phyloP scores from a whole-genome alignment of 192 early-diverging fungal genomes.

The Coemansia sp. region DNA sequence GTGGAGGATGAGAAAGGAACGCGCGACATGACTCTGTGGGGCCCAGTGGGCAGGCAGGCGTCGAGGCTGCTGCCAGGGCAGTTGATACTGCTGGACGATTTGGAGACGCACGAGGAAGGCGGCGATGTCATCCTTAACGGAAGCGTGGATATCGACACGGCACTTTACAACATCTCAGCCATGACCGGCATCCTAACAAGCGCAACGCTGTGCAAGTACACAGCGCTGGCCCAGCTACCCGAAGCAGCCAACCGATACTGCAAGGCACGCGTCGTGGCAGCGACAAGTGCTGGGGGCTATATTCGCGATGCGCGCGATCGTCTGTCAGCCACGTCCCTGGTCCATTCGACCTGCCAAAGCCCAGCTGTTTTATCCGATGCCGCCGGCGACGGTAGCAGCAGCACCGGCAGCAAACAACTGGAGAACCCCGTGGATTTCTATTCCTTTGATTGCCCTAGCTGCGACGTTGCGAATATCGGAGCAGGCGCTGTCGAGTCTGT shows the following conservation, averaged over 20 bases:
- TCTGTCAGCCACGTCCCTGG: conserved; percentile 32
- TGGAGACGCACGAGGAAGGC: conserved; percentile 29
- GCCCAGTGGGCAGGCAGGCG: conserved; percentile 26
- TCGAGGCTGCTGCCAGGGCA: conserved; percentile 40
- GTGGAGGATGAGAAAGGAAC: conserved; percentile 32
- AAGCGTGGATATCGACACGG: conserved; percentile 22
- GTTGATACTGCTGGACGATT: conserved; percentile 31
- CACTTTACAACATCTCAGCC: conserved; percentile 27
- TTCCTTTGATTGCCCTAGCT: conserved; percentile 30
- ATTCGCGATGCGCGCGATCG: conserved; percentile 43
- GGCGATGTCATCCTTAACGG: conserved; percentile 40
- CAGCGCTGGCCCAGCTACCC: conserved; percentile 12
- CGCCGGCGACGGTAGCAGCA: background rate
- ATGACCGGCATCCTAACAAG: conserved; percentile 32
- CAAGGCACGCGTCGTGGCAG: conserved; percentile 20
- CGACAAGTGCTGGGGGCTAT: conserved; percentile 2
- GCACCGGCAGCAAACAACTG: background rate
- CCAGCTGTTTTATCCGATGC: conserved; percentile 6
- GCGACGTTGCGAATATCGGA: conserved; percentile 3
- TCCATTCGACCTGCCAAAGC: conserved; percentile 24
- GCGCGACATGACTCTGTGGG: conserved; percentile 52
- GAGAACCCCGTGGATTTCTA: conserved; percentile 29
- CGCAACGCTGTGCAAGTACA: conserved; percentile 29
- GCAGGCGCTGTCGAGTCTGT: conserved; percentile 17
- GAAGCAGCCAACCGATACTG: conserved; percentile 17